phyloP scores from a whole-genome alignment of 2,329 filamentous ascomycete species.

The Pestalotiopsis fici region DNA sequence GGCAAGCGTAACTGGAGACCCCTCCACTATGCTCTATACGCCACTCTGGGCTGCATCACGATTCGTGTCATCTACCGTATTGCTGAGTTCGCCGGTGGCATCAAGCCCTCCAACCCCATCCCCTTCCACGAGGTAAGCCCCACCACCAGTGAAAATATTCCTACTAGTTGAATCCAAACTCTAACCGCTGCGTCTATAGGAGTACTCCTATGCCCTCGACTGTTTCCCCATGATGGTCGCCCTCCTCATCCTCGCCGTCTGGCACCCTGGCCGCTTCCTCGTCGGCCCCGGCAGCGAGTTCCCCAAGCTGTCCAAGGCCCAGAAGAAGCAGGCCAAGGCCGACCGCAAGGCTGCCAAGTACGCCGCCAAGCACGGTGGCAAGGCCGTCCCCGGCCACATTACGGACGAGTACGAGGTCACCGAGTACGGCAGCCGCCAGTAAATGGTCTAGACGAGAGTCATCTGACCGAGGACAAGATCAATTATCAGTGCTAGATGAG shows the following conservation, averaged over 20 bases:
- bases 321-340: conserved; percentile 37
- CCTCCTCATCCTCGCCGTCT: conserved; percentile 37
- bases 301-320: conserved; percentile 29
- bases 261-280: conserved; percentile 41
- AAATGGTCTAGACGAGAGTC: no score
- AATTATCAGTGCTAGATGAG: no score
- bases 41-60: conserved; percentile 34
- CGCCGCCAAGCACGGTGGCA: conserved; percentile 6
- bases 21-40: conserved; percentile 34
- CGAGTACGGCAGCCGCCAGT: not conserved
- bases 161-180: not conserved
- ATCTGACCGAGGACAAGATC: no score
- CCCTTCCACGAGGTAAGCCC: conserved; percentile 45
- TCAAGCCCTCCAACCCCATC: conserved; percentile 42
- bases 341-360: conserved; percentile 25
- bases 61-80: conserved; percentile 63
- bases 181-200: not conserved
- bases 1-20: conserved; percentile 30
- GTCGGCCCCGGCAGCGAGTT: conserved; percentile 39
- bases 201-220: conserved; percentile 52
- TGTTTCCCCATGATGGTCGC: conserved; percentile 56
- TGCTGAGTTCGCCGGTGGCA: conserved; percentile 52
- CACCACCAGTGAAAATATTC: not conserved
- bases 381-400: conserved; percentile 1
- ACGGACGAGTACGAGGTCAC: conserved; percentile 3